Base-by-base conservation (phyloP, 73 alveolate species). In the Paramecium caudatum region DNA sequence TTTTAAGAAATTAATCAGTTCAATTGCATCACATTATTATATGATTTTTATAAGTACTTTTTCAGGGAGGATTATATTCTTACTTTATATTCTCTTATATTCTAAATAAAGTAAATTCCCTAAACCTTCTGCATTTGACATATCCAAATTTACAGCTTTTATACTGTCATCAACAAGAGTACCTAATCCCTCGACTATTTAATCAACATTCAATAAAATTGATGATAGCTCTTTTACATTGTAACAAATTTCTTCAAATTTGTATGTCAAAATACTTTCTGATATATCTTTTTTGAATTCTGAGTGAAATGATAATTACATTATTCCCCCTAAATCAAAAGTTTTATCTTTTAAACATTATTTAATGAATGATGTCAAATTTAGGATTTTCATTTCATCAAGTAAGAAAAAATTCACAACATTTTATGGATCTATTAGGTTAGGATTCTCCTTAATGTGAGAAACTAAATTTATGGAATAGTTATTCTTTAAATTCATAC, bases 101-200 rank as follows among this genome's bases (percentile, higher is more conserved):
- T 30, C 49, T 23, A 65, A 33, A 65, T 65, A 65, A 25, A 65
- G 0, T 10, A 65, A 32, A 23, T 65, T 65, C 0, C 48, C 83
- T 5, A 65, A 65, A 3, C 83, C 83, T n/a, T 30, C 16, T 25
- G 83, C 83, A 65, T 16, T 33, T 65, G 83, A 65, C 83, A 65
- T 65, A 12, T 65, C 83, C 16, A 32, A 25, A 33, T 16, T 55
- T 27, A 55, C 80, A 27, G 80, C 80, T 55, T 55, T 4, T 27
- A 55, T 17, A 55, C 80, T 55, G 1, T 27, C 23, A 10, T 55
- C 41, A 3, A 55, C 41, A 4, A 55, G 30, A 8, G 4, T 55
- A 2, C 80, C 80, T 0, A 55, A 10, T 27, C 30, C 30, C 0
- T 15, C 3, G 23, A 33, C 13, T 32, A 32, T 32, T 65, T 65